Conservation (phyloP, 192 early-diverging fungal genomes). For the Backusella macrospora region DNA sequence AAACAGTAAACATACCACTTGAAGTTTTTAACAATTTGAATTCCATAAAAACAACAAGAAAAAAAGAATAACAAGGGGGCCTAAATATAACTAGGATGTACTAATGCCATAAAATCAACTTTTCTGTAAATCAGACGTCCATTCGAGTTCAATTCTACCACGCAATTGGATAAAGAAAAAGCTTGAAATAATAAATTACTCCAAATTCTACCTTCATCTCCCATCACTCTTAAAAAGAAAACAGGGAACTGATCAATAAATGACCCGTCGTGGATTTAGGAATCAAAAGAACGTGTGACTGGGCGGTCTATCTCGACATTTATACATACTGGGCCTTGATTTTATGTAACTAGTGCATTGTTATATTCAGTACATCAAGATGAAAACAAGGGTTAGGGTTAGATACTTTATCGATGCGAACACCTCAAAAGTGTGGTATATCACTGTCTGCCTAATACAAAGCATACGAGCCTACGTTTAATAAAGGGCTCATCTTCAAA, state of each 20-base stretch:
- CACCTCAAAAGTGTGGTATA: too few species aligned
- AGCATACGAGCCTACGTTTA: not conserved
- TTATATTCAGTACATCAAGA: not conserved
- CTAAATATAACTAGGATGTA: not conserved
- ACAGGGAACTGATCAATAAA: slow-evolving; percentile 4
- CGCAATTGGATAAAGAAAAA: not conserved
- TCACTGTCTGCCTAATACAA: not conserved
- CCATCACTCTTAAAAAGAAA: not conserved
- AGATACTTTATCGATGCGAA: too few species aligned
- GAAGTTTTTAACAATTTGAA: not conserved
- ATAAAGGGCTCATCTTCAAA: not conserved
- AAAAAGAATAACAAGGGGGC: not conserved
- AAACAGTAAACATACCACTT: not conserved
- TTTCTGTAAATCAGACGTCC: not conserved
- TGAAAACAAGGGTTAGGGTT: not conserved
- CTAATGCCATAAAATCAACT: not conserved
- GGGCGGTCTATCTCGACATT: not conserved
- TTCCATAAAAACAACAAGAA: not conserved
- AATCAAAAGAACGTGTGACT: not conserved
- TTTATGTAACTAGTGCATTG: not conserved
- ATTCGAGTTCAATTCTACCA: not conserved
- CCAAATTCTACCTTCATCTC: not conserved
- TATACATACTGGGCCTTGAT: slow-evolving; percentile 1
- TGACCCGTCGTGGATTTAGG: slow-evolving; percentile 10
- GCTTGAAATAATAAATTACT: not conserved